Base-by-base conservation (phyloP, 345 rosid genomes). In the Eutrema japonicum region DNA sequence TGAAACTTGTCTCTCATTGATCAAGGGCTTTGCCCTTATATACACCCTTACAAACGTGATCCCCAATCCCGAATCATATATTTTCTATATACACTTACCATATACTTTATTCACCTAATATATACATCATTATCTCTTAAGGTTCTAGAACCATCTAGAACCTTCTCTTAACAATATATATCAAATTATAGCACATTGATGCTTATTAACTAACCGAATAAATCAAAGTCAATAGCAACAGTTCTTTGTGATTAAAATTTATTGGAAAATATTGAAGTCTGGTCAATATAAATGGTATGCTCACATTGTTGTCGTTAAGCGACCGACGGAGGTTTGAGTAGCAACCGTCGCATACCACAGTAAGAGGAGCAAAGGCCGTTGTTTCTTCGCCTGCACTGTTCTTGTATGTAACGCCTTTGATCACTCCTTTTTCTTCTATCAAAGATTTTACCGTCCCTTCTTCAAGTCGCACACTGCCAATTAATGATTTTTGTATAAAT, bases 321-420 rank as follows among this genome's bases (percentile, higher is more conserved):
- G 83, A 75, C 49, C 82, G 81, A 3, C 82, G 85, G 55, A 85
- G 78, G 40, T 83, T 83, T 18, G 86, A 83, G 55, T 83, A 85
- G 77, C 85, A 81, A 59, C 88, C 86, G 43, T 85, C 86, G 61
- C 88, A 85, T 10, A 85, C 86, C 42, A 85, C 78, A 2, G 89
- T 81, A 11, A 85, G 85, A 66, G 89, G 83, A 56, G 89, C 83
- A 46, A 63, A 72, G 7, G 82, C 78, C 32, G 72, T 68, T 66
- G 57, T 55, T 56, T 79, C 85, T 73, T 81, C 73, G 26, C 83
- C 77, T 46, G 51, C 62, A 0, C 18, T 61, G 8, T 71, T 77
- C 64, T 81, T 85, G 78, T 85, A 79, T 58, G 81, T 72, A 12
- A 85, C 83, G 36, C 86, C 86, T 62, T 76, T 83, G 8, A 83